These are phyloP conservation scores for Darksidea phi DNA, from an alignment of 495 filamentous ascomycete genomes.

Conservation along the genomic window DNA sequence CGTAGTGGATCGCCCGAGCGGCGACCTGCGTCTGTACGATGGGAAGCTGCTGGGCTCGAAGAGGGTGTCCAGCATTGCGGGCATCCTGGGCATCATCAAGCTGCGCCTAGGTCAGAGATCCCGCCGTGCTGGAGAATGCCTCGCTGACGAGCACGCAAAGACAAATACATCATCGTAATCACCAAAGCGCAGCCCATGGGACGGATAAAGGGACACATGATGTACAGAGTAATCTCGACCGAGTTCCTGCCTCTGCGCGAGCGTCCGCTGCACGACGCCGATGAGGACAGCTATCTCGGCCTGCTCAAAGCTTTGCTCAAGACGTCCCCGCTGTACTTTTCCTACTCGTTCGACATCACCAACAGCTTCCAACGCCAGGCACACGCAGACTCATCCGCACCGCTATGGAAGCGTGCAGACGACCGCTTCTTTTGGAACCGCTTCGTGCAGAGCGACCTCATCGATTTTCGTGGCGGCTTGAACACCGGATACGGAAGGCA, in stretches of 20 bases:
- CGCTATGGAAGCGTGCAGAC: slow-evolving; percentile 89
- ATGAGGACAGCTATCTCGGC: slow-evolving; percentile 86
- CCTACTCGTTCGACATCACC: slow-evolving; percentile 91
- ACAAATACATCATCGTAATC: slow-evolving; percentile 96
- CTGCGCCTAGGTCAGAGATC: slow-evolving; percentile 72
- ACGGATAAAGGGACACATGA: slow-evolving; percentile 83
- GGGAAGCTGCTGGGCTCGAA: slow-evolving; percentile 69
- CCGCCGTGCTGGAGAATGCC: slow-evolving; percentile 4
- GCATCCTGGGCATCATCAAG: slow-evolving; percentile 88
- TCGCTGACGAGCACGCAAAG: slow-evolving; percentile 47
- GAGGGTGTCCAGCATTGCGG: slow-evolving; percentile 87
- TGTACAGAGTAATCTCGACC: slow-evolving; percentile 87
- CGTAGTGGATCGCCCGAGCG: slow-evolving; percentile 87
- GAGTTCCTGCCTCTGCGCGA: slow-evolving; percentile 94
- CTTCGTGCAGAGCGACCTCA: slow-evolving; percentile 85
- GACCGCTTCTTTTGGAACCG: slow-evolving; percentile 99
- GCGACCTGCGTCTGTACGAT: slow-evolving; percentile 82
- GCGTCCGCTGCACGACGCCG: slow-evolving; percentile 81
- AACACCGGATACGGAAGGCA: slow-evolving; percentile 37
- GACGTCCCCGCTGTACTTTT: slow-evolving; percentile 92
- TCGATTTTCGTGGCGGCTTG: slow-evolving; percentile 67
- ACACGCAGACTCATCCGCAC: slow-evolving; percentile 61
- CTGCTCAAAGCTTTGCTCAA: slow-evolving; percentile 76
- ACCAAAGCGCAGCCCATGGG: slow-evolving; percentile 92
- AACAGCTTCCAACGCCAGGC: slow-evolving; percentile 93